phyloP scores from a whole-genome alignment of 1,284 basidiomycete genomes.

The Boletellus deceptivus region DNA sequence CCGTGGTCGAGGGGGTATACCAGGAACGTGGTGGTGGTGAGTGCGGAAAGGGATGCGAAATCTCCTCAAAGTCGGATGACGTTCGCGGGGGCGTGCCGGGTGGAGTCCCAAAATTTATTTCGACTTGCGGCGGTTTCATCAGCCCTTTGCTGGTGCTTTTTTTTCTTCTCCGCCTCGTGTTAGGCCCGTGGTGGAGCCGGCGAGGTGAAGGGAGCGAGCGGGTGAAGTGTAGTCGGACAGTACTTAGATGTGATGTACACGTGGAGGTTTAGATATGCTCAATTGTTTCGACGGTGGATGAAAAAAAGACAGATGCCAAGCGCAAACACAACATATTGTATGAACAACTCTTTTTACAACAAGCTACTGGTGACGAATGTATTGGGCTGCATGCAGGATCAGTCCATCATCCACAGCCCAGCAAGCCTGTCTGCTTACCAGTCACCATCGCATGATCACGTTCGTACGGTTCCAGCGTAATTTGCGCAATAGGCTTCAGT shows the following conservation, averaged over 20 bases:
- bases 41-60: slow-evolving; percentile 38
- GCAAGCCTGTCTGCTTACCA: slow-evolving; percentile 37
- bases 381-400: slow-evolving; percentile 42
- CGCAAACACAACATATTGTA: too few relatives aligned
- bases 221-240: too few relatives aligned
- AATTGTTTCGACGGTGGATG: too few relatives aligned
- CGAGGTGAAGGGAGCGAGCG: too few relatives aligned
- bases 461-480: slow-evolving; percentile 85
- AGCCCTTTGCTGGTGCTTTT: slow-evolving; percentile 24
- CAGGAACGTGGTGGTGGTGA: slow-evolving; percentile 35
- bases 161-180: slow-evolving; percentile 11
- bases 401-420: background rate
- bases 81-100: slow-evolving; percentile 42
- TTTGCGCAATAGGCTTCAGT: slow-evolving; percentile 93
- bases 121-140: slow-evolving; percentile 65
- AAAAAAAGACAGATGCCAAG: too few relatives aligned
- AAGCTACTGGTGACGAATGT: slow-evolving; percentile 46
- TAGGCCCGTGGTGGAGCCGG: background rate
- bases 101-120: slow-evolving; percentile 66
- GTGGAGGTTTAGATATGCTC: too few relatives aligned
- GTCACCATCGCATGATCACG: slow-evolving; percentile 84
- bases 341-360: too few relatives aligned
- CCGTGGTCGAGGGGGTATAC: slow-evolving; percentile 27
- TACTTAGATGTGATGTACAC: too few relatives aligned
- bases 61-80: slow-evolving; percentile 71